Evolutionary conservation across 768 basidiomycete genomes (phyloP), one percentile per base, ranked within the genome.

Genomic region (Candolleomyces eurysporus): DNA sequence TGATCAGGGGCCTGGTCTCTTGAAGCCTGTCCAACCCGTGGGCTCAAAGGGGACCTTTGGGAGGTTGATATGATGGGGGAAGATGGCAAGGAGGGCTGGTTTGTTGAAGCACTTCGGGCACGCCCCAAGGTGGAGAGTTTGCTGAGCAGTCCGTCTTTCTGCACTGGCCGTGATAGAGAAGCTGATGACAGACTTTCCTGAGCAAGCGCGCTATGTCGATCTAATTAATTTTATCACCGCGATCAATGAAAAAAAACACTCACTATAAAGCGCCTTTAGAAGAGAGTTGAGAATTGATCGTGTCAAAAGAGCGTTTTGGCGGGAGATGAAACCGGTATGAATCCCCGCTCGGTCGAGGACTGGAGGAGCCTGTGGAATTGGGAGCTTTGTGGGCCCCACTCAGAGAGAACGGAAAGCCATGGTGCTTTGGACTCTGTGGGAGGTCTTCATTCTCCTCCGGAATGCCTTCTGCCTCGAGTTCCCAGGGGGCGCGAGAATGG

Each of bases 401-500:
- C 19, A 61, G 67, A 48, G 63, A 59, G 54, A 68, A 66, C 39
- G 66, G 62, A 58, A 67, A 65, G 16, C 61, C 68, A 58, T 59
- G 68, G 61, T 65, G 69, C 64, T 58, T 71, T 67, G 59, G 62
- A 50, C 68, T 71, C 22, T 76, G 76, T 45, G 82, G 79, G 4
- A 74, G 66, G 46, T 85, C 84, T 30, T 79, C 78, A 36, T 79
- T 84, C 67, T 80, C 82, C 32, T 77, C 72, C 3, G 80, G 60
- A 4, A 72, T 43, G 42, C 76, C 80, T 14, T 80, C 84, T 46
- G 17, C 45, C 53, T 85, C 88, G 42, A 81, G 73, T 73, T 92
- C 91, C 91, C 91, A 94, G 45, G 91, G 91, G 17, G 91, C 88
- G 26, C 82, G 87, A 63, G 89, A 90, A 72, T 91, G 89, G 69